Evolutionary conservation across 2,329 filamentous ascomycete genomes (phyloP), one percentile per base, ranked within the genome.

Genomic region (Chaetomiaceae sp.): DNA sequence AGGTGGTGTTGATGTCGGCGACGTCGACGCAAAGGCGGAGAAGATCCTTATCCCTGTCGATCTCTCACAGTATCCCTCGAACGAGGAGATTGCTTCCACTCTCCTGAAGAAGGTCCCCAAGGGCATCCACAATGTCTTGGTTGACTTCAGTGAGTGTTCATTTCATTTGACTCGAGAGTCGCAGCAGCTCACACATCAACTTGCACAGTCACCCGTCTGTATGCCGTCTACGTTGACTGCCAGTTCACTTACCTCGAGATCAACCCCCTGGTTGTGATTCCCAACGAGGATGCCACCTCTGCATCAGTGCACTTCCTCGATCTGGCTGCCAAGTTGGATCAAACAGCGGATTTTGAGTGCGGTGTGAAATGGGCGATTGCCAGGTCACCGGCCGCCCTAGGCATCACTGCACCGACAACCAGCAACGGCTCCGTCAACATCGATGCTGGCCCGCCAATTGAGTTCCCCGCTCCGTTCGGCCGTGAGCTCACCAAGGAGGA

Each of bases 211-310:
- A 90, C 90, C 68, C 86, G 94, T 66, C 82, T 99, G 63, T 99
- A 99, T 72, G 94, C 92, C 66, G 94, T 99, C 77, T 99, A 97
- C 69, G 94, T 97, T 61, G 94, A 99, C 81, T 95, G 89, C 84
- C 94, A 99, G 76, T 99, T 99, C 84, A 97, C 94, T 69, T 99
- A 99, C 80, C 90, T 99, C 65, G 94, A 99, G 77, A 99, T 99
- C 81, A 99, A 99, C 85, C 94, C 94, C 64, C 80, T 99, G 61
- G 94, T 99, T 58, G 94, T 96, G 71, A 92, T 99, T 67, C 94
- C 94, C 73, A 97, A 97, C 73, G 86, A 82, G 62, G 85, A 91
- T 66, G 87, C 82, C 69, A 97, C 92, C 63, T 96, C 90, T 54
- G 94, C 94, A 53, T 87, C 90, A 37, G 94, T 99, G 50, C 84